Percentiles rank a stretch among this genome's conserved stretches.
Evolutionary conservation across 345 rosid species (phyloP).

Genomic region (Eucalyptus microcorys): DNA sequence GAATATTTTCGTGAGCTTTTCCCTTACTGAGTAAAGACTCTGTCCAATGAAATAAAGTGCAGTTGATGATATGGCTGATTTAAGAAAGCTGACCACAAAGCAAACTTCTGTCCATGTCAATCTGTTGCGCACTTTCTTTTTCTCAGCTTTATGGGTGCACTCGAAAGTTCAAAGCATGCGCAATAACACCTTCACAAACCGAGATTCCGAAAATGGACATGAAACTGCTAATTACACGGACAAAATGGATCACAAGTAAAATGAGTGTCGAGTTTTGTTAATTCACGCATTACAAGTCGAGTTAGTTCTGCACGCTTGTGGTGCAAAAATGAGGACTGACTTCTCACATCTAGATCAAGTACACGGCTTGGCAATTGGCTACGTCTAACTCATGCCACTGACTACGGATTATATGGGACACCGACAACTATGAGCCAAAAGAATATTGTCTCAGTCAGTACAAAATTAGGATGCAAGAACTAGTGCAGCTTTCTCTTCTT

Average conservation of each 20-base stretch:
- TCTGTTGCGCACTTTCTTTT: neutral
- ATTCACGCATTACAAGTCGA: neutral
- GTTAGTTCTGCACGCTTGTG: neutral
- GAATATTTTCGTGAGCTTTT: neutral
- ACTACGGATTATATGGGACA: neutral
- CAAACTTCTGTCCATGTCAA: neutral
- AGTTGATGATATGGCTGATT: neutral
- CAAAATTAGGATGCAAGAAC: constrained; percentile 35
- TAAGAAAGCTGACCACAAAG: neutral
- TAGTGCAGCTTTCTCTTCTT: constrained; percentile 36
- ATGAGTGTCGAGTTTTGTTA: neutral
- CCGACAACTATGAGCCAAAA: constrained; percentile 13
- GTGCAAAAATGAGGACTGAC: neutral
- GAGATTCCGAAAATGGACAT: neutral
- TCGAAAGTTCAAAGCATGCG: neutral
- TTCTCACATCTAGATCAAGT: neutral
- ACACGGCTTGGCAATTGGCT: neutral
- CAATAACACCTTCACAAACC: neutral
- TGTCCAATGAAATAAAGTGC: neutral
- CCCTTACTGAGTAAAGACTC: neutral
- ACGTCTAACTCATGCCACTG: neutral
- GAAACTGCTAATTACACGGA: neutral
- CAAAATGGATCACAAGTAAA: neutral
- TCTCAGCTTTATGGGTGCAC: neutral
- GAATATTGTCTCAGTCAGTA: constrained; percentile 24